Evolutionary conservation across 345 rosid genomes (phyloP), one percentile per base, ranked within the genome.

Genomic region (Gossypium thurberi): DNA sequence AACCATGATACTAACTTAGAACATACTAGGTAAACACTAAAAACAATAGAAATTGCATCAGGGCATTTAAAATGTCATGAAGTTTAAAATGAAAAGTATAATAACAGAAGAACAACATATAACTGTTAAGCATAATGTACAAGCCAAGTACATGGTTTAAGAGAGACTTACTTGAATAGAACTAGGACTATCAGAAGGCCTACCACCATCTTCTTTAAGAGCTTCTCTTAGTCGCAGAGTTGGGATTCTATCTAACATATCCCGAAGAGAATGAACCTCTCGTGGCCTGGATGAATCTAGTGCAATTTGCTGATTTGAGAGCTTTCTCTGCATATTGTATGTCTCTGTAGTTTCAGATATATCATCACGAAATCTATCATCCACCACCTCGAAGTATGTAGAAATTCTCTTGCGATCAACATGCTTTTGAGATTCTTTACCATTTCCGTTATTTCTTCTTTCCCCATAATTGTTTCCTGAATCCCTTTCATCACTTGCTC

Each of bases 361-460:
- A 76, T 89, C 87, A 43, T 90, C 97, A 56, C 91, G 84, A 75
- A 84, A 90, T 93, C 96, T 90, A 76, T 94, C 98, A 81, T 86
- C 90, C 53, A 85, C 57, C 10, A 83, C 40, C 76, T 91, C 93
- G 44, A 92, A 91, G 74, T 81, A 92, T 77, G 84, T 78, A 52
- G 90, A 87, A 73, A 86, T 85, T 83, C 73, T 89, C 68, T 65
- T 76, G 69, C 68, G 68, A 77, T 84, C 85, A 79, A 74, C 79
- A 82, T 74, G 77, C 26, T 81, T 85, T 57, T 79, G 78, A 75
- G 79, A 55, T 75, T 86, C 91, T 81, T 80, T 88, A 56, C 81
- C 88, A 75, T 84, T 80, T 72, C 82, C 88, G 50, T 85, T 84
- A 75, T 89, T 90, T 82, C 82, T 82, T 71, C 86, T 79, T 64